Conservation (phyloP, 2,329 filamentous ascomycete species). For the Ophiostoma australiae region DNA sequence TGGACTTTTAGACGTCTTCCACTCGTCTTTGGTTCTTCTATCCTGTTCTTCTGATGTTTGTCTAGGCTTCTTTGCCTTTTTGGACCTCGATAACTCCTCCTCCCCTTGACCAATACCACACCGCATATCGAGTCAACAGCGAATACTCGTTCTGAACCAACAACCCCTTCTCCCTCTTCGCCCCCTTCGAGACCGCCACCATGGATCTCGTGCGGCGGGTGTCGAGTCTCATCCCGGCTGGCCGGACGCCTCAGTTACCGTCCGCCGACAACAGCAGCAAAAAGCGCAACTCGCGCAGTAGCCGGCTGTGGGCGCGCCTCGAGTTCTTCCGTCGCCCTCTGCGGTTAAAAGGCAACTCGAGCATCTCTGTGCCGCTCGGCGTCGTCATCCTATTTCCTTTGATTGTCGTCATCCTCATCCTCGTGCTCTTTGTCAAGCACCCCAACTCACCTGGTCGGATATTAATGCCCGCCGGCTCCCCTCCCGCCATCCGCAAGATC, state of each 20-base stretch:
- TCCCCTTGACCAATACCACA: background rate
- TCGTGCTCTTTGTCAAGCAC: constrained; percentile 84
- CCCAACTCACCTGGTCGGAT: constrained; percentile 76
- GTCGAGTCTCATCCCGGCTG: constrained; percentile 45
- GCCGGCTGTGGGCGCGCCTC: constrained; percentile 47
- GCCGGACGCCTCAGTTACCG: constrained; percentile 43
- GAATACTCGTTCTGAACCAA: background rate
- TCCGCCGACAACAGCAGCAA: constrained; percentile 54
- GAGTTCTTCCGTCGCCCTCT: constrained; percentile 83
- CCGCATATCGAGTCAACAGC: background rate
- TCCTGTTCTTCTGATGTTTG: background rate
- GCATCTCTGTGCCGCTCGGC: constrained; percentile 85
- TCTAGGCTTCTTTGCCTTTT: constrained; percentile 11
- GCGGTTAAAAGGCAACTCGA: constrained; percentile 84
- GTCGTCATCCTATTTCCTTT: constrained; percentile 89
- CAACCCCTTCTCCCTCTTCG: constrained; percentile 9
- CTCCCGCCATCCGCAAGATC: constrained; percentile 89
- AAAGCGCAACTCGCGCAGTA: constrained; percentile 39
- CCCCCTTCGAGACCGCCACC: constrained; percentile 25
- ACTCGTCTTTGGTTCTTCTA: background rate
- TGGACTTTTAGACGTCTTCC: background rate
- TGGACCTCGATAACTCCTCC: constrained; percentile 7
- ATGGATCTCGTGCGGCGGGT: constrained; percentile 59
- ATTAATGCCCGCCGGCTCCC: constrained; percentile 80
- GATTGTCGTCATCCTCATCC: constrained; percentile 84